Evolutionary conservation across 2,329 filamentous ascomycete species (phyloP).

Genomic region (Pseudopithomyces chartarum): DNA sequence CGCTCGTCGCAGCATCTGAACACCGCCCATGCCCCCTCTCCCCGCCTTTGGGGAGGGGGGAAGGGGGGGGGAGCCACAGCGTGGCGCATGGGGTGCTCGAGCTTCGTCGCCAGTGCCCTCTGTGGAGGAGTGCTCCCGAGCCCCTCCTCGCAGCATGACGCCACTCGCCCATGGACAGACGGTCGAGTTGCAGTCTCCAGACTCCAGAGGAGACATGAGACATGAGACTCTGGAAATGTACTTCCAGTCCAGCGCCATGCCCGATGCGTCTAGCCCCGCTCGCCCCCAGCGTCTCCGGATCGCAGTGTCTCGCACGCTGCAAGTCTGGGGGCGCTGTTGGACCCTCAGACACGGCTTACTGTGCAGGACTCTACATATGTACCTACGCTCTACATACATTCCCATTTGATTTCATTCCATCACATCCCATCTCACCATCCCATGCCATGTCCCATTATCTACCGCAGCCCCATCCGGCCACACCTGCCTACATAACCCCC

Average conservation of each 20-base stretch:
- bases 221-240: no score
- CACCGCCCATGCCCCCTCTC: neutral
- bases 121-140: no score
- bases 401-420: neutral
- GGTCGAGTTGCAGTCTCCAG: no score
- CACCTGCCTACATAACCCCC: no score
- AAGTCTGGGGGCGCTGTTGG: conserved; percentile 16
- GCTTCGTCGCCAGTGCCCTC: neutral
- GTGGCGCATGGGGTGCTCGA: conserved; percentile 4
- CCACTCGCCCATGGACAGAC: neutral
- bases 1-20: conserved; percentile 5
- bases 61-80: neutral
- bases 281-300: conserved; percentile 1
- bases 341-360: no score
- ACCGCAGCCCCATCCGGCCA: no score
- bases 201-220: no score
- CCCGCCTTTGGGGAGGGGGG: conserved; percentile 3
- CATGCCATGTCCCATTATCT: no score
- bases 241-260: no score
- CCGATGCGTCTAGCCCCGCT: neutral
- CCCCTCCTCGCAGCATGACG: neutral
- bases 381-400: no score
- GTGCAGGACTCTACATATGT: no score
- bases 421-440: neutral
- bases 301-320: conserved; percentile 17